Evolutionary conservation across 129 eudicot genomes (phyloP).

Genomic region (Silybum marianum): DNA sequence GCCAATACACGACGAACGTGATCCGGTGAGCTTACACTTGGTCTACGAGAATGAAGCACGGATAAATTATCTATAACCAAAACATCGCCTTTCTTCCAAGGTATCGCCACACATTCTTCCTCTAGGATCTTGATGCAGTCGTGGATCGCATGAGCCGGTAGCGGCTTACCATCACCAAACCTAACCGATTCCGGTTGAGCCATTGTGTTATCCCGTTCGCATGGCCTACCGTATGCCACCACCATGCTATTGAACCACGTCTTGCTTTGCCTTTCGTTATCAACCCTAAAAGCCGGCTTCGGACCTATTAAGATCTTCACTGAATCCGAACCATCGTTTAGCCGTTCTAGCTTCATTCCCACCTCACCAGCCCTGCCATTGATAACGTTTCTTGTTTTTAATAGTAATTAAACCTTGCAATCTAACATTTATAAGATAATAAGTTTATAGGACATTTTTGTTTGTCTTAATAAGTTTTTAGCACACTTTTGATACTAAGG

Average conservation of each 20-base stretch:
- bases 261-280: background rate
- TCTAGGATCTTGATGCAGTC: conserved; percentile 65
- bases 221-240: conserved; percentile 26
- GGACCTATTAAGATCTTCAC: conserved; percentile 15
- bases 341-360: conserved; percentile 22
- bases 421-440: no score
- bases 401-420: no score
- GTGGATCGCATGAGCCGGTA: conserved; percentile 17
- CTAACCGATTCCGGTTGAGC: background rate
- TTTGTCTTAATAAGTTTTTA: no score
- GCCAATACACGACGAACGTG: conserved; percentile 18
- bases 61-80: conserved; percentile 66
- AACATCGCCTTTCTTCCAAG: conserved; percentile 77
- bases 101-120: conserved; percentile 63
- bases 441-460: background rate
- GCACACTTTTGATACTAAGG: no score
- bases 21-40: conserved; percentile 2
- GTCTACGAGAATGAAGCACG: conserved; percentile 61
- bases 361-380: conserved; percentile 1
- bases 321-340: background rate
- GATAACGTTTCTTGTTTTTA: background rate
- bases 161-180: conserved; percentile 1
- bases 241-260: conserved; percentile 37
- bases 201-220: background rate
- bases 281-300: background rate